phyloP scores from a whole-genome alignment of 2,329 filamentous ascomycete species.

The Xylariaceae sp. region DNA sequence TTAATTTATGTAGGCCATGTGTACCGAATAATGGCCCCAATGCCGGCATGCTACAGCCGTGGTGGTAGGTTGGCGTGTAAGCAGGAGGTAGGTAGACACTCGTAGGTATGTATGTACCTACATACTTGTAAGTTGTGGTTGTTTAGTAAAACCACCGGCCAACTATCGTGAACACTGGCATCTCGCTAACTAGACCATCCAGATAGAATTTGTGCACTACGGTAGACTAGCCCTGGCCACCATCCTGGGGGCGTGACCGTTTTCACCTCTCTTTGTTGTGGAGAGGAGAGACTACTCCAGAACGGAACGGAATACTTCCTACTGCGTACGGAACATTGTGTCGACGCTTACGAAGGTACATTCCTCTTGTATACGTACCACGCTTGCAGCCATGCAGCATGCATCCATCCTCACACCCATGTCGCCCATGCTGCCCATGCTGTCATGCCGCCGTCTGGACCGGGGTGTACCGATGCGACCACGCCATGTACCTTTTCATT shows the following conservation, averaged over 20 bases:
- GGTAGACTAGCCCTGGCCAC: conserved; percentile 19
- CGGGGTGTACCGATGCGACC: conserved; percentile 19
- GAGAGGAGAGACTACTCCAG: neutral
- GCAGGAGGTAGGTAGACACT: no score
- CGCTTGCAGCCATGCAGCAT: conserved; percentile 5
- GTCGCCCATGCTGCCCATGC: conserved; percentile 6
- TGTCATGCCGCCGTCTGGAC: conserved; percentile 13
- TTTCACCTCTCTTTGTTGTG: conserved; percentile 11
- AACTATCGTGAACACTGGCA: no score
- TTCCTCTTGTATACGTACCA: conserved; percentile 1
- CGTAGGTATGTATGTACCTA: no score
- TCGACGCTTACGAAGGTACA: neutral
- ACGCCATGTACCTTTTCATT: conserved; percentile 20
- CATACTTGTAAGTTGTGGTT: no score
- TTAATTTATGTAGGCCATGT: no score
- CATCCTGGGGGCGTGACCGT: conserved; percentile 20
- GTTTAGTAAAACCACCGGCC: no score
- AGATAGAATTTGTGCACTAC: no score
- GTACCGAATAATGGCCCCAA: no score
- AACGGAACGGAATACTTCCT: neutral
- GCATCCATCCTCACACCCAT: neutral
- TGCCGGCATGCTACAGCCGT: no score
- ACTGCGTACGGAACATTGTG: neutral
- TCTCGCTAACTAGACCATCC: no score
- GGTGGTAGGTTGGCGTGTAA: no score